A percentile compares a stretch with the other conserved stretches of the same genome.
These are phyloP conservation scores for Talaromyces islandicus DNA, from an alignment of 2,329 filamentous ascomycete species.

Conservation along the genomic window DNA sequence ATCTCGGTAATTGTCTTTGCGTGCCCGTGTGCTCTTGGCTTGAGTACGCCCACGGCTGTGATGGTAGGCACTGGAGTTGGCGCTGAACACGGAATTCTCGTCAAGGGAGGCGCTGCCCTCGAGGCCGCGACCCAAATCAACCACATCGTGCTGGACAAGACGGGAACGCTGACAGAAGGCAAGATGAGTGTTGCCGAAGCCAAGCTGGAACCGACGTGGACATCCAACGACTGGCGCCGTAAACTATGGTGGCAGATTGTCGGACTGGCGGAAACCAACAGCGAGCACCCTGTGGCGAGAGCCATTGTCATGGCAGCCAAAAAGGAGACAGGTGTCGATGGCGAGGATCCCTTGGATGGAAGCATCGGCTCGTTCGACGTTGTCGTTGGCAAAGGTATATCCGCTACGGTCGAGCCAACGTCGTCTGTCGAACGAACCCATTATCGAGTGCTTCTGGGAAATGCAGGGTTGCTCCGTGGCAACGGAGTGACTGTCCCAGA, in stretches of 20 bases:
- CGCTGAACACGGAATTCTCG: slow-evolving; percentile 91
- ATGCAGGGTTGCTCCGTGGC: slow-evolving; percentile 67
- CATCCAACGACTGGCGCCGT: slow-evolving; percentile 59
- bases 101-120: slow-evolving; percentile 89
- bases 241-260: slow-evolving; percentile 93
- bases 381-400: slow-evolving; percentile 77
- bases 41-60: slow-evolving; percentile 92
- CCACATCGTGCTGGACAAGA: slow-evolving; percentile 91
- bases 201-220: slow-evolving; percentile 64
- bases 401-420: slow-evolving; percentile 72
- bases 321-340: slow-evolving; percentile 63
- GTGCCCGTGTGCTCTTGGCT: slow-evolving; percentile 91
- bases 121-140: slow-evolving; percentile 87
- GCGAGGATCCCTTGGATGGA: slow-evolving; percentile 72
- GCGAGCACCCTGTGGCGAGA: slow-evolving; percentile 91
- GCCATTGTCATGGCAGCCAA: slow-evolving; percentile 75
- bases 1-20: slow-evolving; percentile 98
- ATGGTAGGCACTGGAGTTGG: slow-evolving; percentile 99
- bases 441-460: slow-evolving; percentile 79
- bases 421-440: slow-evolving; percentile 60
- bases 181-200: slow-evolving; percentile 86
- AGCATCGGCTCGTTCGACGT: slow-evolving; percentile 80
- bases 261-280: slow-evolving; percentile 90
- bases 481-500: slow-evolving; percentile 54
- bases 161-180: slow-evolving; percentile 86